A percentile compares a stretch with the other conserved stretches of the same genome.
Evolutionary conservation across 2,329 filamentous ascomycete genomes (phyloP).

Genomic region (Talaromyces albobiverticillius): DNA sequence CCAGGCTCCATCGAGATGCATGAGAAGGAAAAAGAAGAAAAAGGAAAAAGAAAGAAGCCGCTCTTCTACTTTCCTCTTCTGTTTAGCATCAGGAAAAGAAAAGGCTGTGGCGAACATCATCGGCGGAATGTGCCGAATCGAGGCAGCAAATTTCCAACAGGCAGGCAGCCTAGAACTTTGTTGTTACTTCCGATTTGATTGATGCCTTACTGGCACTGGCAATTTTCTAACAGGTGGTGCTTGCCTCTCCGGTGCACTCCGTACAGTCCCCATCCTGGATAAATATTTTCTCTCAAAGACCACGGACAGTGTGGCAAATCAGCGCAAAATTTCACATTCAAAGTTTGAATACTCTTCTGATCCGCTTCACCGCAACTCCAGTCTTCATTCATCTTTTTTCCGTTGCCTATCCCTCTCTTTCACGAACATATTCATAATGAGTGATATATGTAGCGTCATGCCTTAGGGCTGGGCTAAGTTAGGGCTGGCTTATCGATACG

Average conservation of each 20-base stretch:
- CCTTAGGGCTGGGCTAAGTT: no score
- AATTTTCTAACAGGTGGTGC: no score
- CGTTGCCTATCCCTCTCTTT: not conserved
- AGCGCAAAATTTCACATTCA: not conserved
- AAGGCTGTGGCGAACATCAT: slow-evolving; percentile 3
- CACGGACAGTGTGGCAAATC: slow-evolving; percentile 9
- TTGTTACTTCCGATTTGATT: not conserved
- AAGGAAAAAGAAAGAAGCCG: no score
- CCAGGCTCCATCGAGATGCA: no score
- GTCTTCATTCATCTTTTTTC: not conserved
- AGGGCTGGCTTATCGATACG: no score
- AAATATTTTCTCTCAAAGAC: no score
- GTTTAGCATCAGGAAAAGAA: not conserved
- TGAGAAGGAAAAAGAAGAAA: no score
- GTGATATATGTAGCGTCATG: not conserved
- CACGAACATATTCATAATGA: not conserved
- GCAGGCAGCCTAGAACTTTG: not conserved
- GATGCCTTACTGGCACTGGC: not conserved
- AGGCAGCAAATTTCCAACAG: not conserved
- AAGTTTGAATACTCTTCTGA: not conserved
- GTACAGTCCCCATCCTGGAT: no score
- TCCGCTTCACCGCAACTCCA: not conserved
- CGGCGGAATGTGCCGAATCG: slow-evolving; percentile 4
- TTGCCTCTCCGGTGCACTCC: no score
- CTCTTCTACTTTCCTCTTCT: not conserved